Evolutionary conservation across 139 green algal species (phyloP), one percentile per base, ranked within the genome.

Genomic region (Chlamydomonas applanata): DNA sequence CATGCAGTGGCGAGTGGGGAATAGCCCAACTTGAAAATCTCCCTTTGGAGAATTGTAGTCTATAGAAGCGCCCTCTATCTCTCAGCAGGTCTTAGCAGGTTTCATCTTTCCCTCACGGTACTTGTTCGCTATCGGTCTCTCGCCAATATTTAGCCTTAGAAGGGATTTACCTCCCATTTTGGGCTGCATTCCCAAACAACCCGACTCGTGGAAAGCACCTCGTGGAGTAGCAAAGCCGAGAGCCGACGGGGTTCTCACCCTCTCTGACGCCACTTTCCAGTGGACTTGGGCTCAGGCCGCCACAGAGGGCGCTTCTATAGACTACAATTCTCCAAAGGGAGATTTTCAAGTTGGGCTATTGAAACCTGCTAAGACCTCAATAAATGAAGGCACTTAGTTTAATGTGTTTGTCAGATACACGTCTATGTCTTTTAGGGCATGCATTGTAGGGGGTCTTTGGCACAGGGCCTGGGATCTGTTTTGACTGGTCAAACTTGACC

Each of bases 101-200:
- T 97, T 95, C 92, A 94, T 93, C 91, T 97, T 97, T 95, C 89
- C 90, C 90, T 97, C 91, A 86, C 91, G 90, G 90, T 97, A 97
- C 91, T 97, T 97, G 90, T 97, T 95, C 90, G 88, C 89, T 97
- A 94, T 95, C 89, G 92, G 90, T 94, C 88, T 96, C 90, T 89
- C 85, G 91, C 86, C 89, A 86, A 76, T 94, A 94, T 94, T 93
- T 94, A 97, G 89, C 91, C 87, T 94, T 94, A 93, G 91, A 96
- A 89, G 91, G 91, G 88, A 93, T 94, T 94, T 94, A 96, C 91
- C 89, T 89, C 87, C 91, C 84, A 83, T 78, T 96, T 96, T 86
- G 90, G 85, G 90, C 90, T 94, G 91, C 88, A 94, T 94, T 96
- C 89, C 87, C 91, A 96, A 94, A 87, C 88, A 93, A 94, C 88